phyloP scores from a whole-genome alignment of 1,139 yeast genomes.

The Debaryomyces fabryi region DNA sequence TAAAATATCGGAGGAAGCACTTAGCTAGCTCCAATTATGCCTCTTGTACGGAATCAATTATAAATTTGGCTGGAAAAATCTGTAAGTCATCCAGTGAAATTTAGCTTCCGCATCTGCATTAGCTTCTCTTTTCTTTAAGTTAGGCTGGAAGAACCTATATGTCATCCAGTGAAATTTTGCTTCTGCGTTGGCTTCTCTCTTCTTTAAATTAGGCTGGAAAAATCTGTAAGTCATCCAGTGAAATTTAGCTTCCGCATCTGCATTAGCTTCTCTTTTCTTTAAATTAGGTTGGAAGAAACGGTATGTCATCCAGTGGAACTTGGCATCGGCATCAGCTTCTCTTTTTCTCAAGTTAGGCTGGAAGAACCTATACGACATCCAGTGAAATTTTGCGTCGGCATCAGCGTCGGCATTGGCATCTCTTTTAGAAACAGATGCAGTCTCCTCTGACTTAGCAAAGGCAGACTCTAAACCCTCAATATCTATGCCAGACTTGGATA shows the following conservation, averaged over 20 bases:
- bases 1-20: neutral
- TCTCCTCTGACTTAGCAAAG: conserved; percentile 7
- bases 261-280: conserved; percentile 18
- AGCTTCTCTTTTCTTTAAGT: conserved; percentile 18
- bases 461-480: conserved; percentile 10
- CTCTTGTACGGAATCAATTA: neutral
- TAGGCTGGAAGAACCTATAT: conserved; percentile 12
- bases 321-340: conserved; percentile 14
- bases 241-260: conserved; percentile 15
- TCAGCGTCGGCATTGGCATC: conserved; percentile 19
- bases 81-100: conserved; percentile 14
- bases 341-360: conserved; percentile 14
- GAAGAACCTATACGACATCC: conserved; percentile 12
- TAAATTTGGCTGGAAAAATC: conserved; percentile 11
- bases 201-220: conserved; percentile 16
- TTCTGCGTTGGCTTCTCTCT: conserved; percentile 12
- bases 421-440: conserved; percentile 11
- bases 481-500: conserved; percentile 8
- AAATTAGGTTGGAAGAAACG: conserved; percentile 19
- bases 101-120: conserved; percentile 18
- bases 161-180: conserved; percentile 13
- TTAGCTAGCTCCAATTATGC: neutral
- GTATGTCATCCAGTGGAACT: conserved; percentile 20
- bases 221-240: conserved; percentile 17
- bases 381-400: conserved; percentile 17